Conservation (phyloP, 2,329 filamentous ascomycete species). For the Trichothecium roseum region DNA sequence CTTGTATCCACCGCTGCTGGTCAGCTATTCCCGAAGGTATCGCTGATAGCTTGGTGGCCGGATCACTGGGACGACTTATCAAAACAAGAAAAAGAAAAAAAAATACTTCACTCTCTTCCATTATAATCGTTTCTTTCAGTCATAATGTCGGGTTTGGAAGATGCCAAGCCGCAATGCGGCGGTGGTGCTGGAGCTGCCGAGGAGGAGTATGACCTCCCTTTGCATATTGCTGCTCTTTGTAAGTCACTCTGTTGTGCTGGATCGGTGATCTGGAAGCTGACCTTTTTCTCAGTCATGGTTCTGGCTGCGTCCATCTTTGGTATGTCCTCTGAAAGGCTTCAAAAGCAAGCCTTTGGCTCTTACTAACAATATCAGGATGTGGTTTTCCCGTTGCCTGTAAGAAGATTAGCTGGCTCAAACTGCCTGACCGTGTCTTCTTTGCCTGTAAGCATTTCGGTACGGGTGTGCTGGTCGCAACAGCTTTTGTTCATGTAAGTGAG, state of each 20-base stretch:
- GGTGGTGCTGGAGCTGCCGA: not conserved
- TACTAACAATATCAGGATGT: not conserved
- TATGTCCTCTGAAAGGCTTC: too few species aligned
- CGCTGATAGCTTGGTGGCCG: too few species aligned
- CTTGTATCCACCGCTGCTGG: too few species aligned
- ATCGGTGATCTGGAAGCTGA: too few species aligned
- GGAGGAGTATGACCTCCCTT: slow-evolving; percentile 1
- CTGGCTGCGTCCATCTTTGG: too few species aligned
- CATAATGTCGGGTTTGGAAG: not conserved
- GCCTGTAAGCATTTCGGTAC: slow-evolving; percentile 59
- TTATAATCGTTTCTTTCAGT: too few species aligned
- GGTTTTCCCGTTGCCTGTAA: slow-evolving; percentile 42
- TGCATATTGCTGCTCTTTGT: slow-evolving; percentile 1
- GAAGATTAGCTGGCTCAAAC: slow-evolving; percentile 48
- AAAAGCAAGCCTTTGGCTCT: too few species aligned
- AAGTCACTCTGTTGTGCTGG: not conserved
- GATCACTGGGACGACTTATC: too few species aligned
- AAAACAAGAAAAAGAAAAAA: too few species aligned
- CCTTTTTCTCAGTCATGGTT: too few species aligned
- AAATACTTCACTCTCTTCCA: too few species aligned
- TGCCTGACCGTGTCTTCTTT: slow-evolving; percentile 47
- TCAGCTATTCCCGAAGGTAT: too few species aligned
- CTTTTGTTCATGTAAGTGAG: slow-evolving; percentile 57
- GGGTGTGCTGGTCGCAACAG: slow-evolving; percentile 61
- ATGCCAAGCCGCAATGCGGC: not conserved